Base-by-base conservation (phyloP, 768 basidiomycete species). In the Rickenella mellea region DNA sequence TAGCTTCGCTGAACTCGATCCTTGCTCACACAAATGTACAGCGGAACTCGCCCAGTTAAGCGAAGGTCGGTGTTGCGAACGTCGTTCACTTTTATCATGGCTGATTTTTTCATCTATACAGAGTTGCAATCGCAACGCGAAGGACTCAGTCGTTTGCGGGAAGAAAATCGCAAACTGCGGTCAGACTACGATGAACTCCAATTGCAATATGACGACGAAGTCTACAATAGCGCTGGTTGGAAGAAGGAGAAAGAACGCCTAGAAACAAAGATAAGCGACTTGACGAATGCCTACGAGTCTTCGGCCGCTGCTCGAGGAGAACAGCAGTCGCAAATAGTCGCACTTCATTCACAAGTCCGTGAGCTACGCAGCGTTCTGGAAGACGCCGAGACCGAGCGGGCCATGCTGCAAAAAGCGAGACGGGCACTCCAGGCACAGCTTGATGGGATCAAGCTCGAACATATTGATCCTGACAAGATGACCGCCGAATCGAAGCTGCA, bases 191-290 rank as follows among this genome's bases (percentile, higher is more conserved):
- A 87, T 43, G 76, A 83, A 27, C 69, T 90, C 4, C 83, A 85
- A 50, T 61, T 83, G 26, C 73, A 76, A 28, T 80, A 77, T 49
- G 83, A 88, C 46, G 82, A 86, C 47, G 86, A 88, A 52, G 70
- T 83, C 6, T 83, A 81, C 58, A 82, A 74, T 43, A 80, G 82
- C 36, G 73, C 78, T 11, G 76, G 81, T 4, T 90, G 87, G 89
- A 83, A 82, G 65, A 83, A 85, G 55, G 88, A 92, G 64, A 87
- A 80, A 58, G 87, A 90, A 45, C 80, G 85, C 9, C 66, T 90
- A 63, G 86, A 91, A 47, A 82, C 76, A 40, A 89, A 86, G 71
- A 86, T 91, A 41, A 58, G 57, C 4, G 83, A 90, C 56, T 54
- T 88, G 44, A 79, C 74, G 19, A 79, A 77, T 42, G 86, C 82